Conservation (phyloP, 768 basidiomycete genomes). For the Tephrocybe sp. region DNA sequence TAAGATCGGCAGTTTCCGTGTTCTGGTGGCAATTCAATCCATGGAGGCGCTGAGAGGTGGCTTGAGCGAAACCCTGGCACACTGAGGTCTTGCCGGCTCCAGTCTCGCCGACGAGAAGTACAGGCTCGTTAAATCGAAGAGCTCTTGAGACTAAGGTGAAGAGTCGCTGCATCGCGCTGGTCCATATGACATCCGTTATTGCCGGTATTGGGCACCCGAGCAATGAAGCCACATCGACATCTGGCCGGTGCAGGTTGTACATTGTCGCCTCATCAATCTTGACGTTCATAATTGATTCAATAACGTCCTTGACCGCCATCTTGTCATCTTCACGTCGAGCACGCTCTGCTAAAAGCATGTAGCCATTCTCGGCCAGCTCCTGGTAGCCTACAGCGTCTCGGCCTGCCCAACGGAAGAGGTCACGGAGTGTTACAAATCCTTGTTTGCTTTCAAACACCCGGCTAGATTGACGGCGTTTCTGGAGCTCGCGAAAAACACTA, state of each 20-base stretch:
- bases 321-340: slow-evolving; percentile 85
- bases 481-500: slow-evolving; percentile 87
- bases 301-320: slow-evolving; percentile 84
- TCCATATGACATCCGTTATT: slow-evolving; percentile 78
- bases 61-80: slow-evolving; percentile 84
- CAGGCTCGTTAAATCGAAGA: slow-evolving; percentile 87
- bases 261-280: slow-evolving; percentile 69
- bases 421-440: slow-evolving; percentile 94
- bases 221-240: slow-evolving; percentile 40
- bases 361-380: slow-evolving; percentile 93
- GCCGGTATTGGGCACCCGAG: slow-evolving; percentile 56
- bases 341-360: slow-evolving; percentile 95
- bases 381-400: slow-evolving; percentile 88
- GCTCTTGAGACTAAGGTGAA: slow-evolving; percentile 86
- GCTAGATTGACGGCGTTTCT: slow-evolving; percentile 85
- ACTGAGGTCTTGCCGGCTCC: slow-evolving; percentile 98
- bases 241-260: slow-evolving; percentile 56
- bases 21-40: slow-evolving; percentile 96
- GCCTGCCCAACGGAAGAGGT: slow-evolving; percentile 96
- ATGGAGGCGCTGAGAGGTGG: slow-evolving; percentile 57
- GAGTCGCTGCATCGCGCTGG: slow-evolving; percentile 86
- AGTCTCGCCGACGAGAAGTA: slow-evolving; percentile 94
- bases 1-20: slow-evolving; percentile 95
- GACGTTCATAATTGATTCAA: slow-evolving; percentile 89
- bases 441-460: slow-evolving; percentile 98